Percentiles rank a stretch among this genome's conserved stretches.
Conservation (phyloP, 2,329 filamentous ascomycete genomes). For the Clonostachys sp. region DNA sequence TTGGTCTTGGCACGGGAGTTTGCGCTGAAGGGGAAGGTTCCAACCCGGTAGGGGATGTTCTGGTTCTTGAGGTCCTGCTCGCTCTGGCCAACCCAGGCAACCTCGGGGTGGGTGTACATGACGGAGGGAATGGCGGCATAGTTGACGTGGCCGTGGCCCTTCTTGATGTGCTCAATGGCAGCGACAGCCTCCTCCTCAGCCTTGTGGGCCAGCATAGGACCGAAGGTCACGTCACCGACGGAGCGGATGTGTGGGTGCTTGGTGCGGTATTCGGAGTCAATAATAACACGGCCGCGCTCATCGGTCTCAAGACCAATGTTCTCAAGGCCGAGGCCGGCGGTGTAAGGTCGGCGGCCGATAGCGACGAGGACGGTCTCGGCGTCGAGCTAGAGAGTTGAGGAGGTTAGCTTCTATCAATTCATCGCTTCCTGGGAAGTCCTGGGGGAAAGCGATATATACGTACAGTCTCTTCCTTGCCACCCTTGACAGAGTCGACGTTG, state of each 20-base stretch:
- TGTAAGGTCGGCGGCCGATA: conserved; percentile 95
- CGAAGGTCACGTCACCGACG: conserved; percentile 93
- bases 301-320: conserved; percentile 90
- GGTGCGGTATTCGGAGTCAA: conserved; percentile 98
- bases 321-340: conserved; percentile 83
- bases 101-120: conserved; percentile 99
- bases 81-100: conserved; percentile 97
- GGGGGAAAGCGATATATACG: conserved; percentile 23
- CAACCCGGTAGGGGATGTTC: conserved; percentile 87
- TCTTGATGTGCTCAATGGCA: conserved; percentile 94
- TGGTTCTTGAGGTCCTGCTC: conserved; percentile 92
- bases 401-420: too few relatives aligned
- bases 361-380: conserved; percentile 94
- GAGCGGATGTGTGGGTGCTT: conserved; percentile 96
- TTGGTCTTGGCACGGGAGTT: conserved; percentile 99
- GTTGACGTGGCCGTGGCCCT: conserved; percentile 98
- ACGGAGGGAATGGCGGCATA: conserved; percentile 96
- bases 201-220: conserved; percentile 99
- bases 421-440: not conserved
- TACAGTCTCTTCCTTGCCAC: conserved; percentile 89
- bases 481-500: conserved; percentile 87
- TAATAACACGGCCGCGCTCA: conserved; percentile 89
- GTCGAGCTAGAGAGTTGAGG: conserved; percentile 58
- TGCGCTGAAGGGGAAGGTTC: conserved; percentile 94
- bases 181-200: conserved; percentile 97